Evolutionary conservation across 129 eudicot genomes (phyloP).

Genomic region (Calendula officinalis): DNA sequence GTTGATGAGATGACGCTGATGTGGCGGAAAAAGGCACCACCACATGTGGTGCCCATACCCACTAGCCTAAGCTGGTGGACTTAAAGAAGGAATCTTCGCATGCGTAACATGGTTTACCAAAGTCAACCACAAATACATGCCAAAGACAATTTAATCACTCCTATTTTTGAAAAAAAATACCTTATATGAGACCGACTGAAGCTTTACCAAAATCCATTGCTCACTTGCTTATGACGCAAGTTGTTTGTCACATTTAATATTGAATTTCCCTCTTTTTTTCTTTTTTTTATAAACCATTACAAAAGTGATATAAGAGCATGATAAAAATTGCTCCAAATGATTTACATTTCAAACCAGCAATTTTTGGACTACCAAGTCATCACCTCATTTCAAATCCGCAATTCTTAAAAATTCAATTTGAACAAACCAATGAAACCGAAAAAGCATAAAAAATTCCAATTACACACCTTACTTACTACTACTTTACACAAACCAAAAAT

Average conservation of each 20-base stretch:
- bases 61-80: slow-evolving; percentile 16
- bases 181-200: neutral
- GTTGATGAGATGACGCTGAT: too few species aligned
- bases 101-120: slow-evolving; percentile 6
- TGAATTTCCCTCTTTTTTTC: too few species aligned
- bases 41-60: too few species aligned
- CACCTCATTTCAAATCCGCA: neutral
- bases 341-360: too few species aligned
- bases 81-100: slow-evolving; percentile 11
- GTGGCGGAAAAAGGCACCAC: too few species aligned
- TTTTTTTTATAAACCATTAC: too few species aligned
- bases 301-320: too few species aligned
- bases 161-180: neutral
- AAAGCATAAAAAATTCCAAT: slow-evolving; percentile 27
- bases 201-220: neutral
- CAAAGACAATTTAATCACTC: neutral
- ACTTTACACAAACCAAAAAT: slow-evolving; percentile 41
- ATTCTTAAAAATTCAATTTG: neutral
- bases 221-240: too few species aligned
- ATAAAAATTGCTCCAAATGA: too few species aligned
- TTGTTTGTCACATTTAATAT: too few species aligned
- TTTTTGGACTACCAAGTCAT: neutral
- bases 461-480: slow-evolving; percentile 23
- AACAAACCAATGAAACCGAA: slow-evolving; percentile 28
- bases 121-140: neutral